A percentile compares a stretch with the other conserved stretches of the same genome.
phyloP scores from a whole-genome alignment of 768 basidiomycete genomes.

The Tulasnella sp. region DNA sequence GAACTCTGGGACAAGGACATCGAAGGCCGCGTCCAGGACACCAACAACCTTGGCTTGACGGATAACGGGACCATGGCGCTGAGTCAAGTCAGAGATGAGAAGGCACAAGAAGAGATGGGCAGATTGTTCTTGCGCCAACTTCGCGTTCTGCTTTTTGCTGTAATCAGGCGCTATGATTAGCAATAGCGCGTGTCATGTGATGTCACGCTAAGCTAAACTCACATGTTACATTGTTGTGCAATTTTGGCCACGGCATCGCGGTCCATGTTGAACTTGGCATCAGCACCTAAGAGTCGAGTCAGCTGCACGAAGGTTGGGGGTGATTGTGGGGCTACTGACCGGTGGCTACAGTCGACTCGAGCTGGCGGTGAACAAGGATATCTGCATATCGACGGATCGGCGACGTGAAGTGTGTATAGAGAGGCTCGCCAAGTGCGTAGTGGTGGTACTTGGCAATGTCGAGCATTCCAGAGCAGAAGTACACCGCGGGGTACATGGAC shows the following conservation, averaged over 20 bases:
- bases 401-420: conserved; percentile 90
- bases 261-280: conserved; percentile 91
- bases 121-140: conserved; percentile 91
- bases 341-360: conserved; percentile 74
- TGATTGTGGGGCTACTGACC: no score
- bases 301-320: no score
- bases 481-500: conserved; percentile 90
- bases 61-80: conserved; percentile 89
- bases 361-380: conserved; percentile 88
- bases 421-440: conserved; percentile 77
- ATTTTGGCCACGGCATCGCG: conserved; percentile 96
- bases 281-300: conserved; percentile 32
- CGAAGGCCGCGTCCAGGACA: conserved; percentile 96
- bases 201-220: conserved; percentile 23
- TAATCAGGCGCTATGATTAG: conserved; percentile 14
- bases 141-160: conserved; percentile 85
- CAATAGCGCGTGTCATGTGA: not conserved
- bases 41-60: conserved; percentile 91
- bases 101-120: conserved; percentile 91
- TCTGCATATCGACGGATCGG: conserved; percentile 93
- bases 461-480: conserved; percentile 98
- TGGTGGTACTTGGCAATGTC: conserved; percentile 97
- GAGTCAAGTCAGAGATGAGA: conserved; percentile 85
- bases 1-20: conserved; percentile 92
- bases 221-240: conserved; percentile 98